Evolutionary conservation across 2,329 filamentous ascomycete species (phyloP), one percentile per base, ranked within the genome.

Genomic region (Colletotrichum sp.): DNA sequence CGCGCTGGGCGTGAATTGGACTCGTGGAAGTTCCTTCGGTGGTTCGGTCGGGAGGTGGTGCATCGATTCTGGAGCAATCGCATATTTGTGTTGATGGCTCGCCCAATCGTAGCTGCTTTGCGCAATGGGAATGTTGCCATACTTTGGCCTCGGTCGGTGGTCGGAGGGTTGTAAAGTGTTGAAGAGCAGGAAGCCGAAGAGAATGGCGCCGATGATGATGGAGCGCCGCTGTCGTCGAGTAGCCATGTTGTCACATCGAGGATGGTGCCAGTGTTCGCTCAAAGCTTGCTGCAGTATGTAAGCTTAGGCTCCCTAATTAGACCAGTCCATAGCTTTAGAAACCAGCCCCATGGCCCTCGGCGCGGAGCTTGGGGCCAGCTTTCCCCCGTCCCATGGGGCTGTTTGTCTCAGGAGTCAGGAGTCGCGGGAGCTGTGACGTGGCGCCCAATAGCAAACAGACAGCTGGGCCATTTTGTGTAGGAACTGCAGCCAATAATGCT

Each of bases 51-150:
- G 74, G 43, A 71, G 59, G 7, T 32, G 74, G 34, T 77, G 61
- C 74, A 77, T 77, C 30, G 66, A 64, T 16, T 64, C 64, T 7
- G 76, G 76, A 16, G 63, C 65, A 43, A 77, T 26, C 30, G 71
- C 70, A 32, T 77, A 48, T 57, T 68, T 72, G 55, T 70, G 71
- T 28, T 26, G 70, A 39, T 76, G 74, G 59, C 48, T 59, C 39
- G 70, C 71, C 76, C 76, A 77, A 59, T 77, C 71, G 70, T 71
- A 77, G 70, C 70, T 77, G 13, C 76, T 77, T 70, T 59, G 74
- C 18, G 73, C 60, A 32, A 77, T 10, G 48, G 48, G 60, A 24
- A 76, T 43, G 36, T 65, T 36, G 28, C 14, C 74, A 76, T 74
- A 59, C 52, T 61, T 30, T 28, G 64, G 74, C 43, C 34, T 43